Conservation (phyloP, 148 eudicot genomes). For the Cornus kousa region DNA sequence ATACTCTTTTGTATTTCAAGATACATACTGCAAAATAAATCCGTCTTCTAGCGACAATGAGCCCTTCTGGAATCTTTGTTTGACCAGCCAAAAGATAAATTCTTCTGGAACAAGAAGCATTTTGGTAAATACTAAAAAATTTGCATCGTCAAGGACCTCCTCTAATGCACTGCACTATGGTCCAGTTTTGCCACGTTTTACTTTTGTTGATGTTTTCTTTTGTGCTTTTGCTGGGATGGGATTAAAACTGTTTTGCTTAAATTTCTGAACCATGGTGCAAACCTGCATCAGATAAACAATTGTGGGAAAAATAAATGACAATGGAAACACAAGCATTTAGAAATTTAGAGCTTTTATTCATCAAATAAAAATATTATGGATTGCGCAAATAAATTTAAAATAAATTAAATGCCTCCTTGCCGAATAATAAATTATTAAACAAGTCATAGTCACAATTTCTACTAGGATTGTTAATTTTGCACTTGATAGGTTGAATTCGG, state of each 20-base stretch:
- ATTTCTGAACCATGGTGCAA: constrained; percentile 70
- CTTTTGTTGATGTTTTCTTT: constrained; percentile 22
- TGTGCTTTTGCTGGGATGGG: constrained; percentile 35
- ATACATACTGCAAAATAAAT: not conserved
- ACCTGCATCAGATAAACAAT: constrained; percentile 48
- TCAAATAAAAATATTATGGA: not conserved
- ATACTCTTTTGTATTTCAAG: not conserved
- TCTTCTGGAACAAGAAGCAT: not conserved
- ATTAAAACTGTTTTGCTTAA: constrained; percentile 43
- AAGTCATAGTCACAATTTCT: not conserved
- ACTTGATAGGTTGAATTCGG: not conserved
- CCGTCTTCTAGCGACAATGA: not conserved
- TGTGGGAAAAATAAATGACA: not conserved
- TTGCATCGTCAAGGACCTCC: not conserved
- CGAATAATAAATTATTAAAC: not conserved
- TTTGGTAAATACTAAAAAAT: not conserved
- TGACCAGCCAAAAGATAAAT: constrained; percentile 6
- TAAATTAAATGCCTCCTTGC: not conserved
- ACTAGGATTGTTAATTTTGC: not conserved
- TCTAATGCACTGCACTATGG: not conserved
- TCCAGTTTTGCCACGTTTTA: not conserved
- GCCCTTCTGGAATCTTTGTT: not conserved
- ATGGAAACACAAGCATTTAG: not conserved
- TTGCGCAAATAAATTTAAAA: not conserved
- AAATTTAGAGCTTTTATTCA: not conserved